Evolutionary conservation across 2,329 filamentous ascomycete species (phyloP).

Genomic region (Trichothecium roseum): DNA sequence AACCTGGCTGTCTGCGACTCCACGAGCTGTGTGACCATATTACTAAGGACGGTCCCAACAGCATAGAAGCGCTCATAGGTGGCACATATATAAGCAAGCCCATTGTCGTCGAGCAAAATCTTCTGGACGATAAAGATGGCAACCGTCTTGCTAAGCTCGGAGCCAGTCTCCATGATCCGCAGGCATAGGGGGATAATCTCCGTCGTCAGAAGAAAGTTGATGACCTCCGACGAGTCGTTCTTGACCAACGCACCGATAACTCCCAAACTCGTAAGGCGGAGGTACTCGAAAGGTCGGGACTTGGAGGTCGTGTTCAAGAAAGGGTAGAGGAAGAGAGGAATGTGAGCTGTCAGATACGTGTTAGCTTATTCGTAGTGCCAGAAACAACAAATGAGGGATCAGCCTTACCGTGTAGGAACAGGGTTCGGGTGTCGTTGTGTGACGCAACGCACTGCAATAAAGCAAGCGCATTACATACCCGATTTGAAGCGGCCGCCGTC

Average conservation of each 20-base stretch:
- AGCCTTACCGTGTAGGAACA: constrained; percentile 78
- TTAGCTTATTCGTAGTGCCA: neutral
- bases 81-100: constrained; percentile 94
- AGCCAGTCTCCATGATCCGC: constrained; percentile 98
- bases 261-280: constrained; percentile 87
- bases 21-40: constrained; percentile 96
- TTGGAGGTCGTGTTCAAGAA: constrained; percentile 99
- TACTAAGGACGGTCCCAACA: constrained; percentile 92
- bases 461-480: constrained; percentile 93
- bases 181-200: constrained; percentile 97
- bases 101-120: constrained; percentile 92
- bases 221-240: constrained; percentile 96
- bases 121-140: constrained; percentile 99
- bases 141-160: constrained; percentile 95
- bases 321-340: constrained; percentile 93
- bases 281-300: constrained; percentile 92
- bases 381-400: neutral
- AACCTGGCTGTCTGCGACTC: constrained; percentile 94
- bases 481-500: constrained; percentile 92
- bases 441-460: constrained; percentile 94
- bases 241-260: constrained; percentile 97
- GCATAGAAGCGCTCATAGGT: constrained; percentile 98
- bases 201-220: constrained; percentile 96
- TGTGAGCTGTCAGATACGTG: constrained; percentile 58
- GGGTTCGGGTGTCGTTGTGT: constrained; percentile 87